These are phyloP conservation scores for Calamus simplicifolius DNA, from an alignment of 176 grass and related monocot species.

Conservation along the genomic window DNA sequence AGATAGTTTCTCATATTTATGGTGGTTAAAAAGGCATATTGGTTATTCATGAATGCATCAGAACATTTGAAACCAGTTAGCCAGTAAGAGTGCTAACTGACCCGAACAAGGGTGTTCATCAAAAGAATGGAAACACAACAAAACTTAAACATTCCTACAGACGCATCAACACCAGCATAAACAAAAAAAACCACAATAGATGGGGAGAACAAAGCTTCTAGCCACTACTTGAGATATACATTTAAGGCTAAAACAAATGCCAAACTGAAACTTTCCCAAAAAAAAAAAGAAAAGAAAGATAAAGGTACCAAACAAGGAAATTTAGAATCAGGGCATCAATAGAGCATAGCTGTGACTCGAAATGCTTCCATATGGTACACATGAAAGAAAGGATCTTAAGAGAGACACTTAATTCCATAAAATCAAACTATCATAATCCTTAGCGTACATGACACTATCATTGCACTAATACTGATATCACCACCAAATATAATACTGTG, in stretches of 20 bases:
- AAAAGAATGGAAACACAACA: not conserved
- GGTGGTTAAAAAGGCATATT: not conserved
- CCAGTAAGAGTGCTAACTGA: too few species aligned
- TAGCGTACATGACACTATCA: too few species aligned
- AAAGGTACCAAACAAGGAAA: conserved; percentile 10
- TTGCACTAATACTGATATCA: too few species aligned
- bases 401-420: not conserved
- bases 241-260: not conserved
- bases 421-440: too few species aligned
- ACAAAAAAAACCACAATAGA: not conserved
- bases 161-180: not conserved
- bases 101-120: too few species aligned
- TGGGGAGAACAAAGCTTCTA: not conserved
- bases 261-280: not conserved
- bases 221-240: not conserved
- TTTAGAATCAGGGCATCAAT: not conserved
- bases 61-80: too few species aligned
- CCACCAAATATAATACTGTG: too few species aligned
- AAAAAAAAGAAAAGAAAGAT: not conserved
- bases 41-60: not conserved
- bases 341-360: conserved; percentile 10
- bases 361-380: conserved; percentile 3
- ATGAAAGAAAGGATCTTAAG: conserved; percentile 20
- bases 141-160: not conserved
- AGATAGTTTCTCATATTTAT: not conserved